Evolutionary conservation across 257 asterid genomes (phyloP).

Genomic region (Eucommia ulmoides): DNA sequence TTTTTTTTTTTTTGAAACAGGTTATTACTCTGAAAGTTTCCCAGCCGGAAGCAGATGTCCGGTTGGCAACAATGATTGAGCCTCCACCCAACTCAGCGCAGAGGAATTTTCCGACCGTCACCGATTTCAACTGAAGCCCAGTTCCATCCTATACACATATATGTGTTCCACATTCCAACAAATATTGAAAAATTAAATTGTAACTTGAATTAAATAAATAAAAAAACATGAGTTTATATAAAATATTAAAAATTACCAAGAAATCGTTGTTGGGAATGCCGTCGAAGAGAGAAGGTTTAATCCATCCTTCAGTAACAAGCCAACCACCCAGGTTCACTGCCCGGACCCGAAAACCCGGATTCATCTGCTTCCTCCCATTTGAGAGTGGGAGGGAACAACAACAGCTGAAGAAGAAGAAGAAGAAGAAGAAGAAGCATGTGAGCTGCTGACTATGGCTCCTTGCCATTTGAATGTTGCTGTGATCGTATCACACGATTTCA

Average conservation of each 20-base stretch:
- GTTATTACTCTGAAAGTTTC: constrained; percentile 49
- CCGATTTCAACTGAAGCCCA: constrained; percentile 46
- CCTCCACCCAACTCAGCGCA: constrained; percentile 80
- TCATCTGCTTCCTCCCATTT: constrained; percentile 19
- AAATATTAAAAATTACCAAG: too few species aligned
- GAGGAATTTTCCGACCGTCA: constrained; percentile 37
- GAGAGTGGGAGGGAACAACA: constrained; percentile 11
- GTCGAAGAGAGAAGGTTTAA: constrained; percentile 53
- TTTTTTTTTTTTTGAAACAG: too few species aligned
- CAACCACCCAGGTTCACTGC: constrained; percentile 74
- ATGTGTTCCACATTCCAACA: neutral
- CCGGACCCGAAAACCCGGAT: constrained; percentile 21
- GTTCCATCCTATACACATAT: constrained; percentile 67
- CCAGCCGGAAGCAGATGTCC: constrained; percentile 64
- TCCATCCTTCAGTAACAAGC: constrained; percentile 63
- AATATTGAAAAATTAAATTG: too few species aligned
- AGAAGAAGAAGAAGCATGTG: neutral
- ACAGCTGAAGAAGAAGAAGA: constrained; percentile 12
- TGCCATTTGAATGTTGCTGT: neutral
- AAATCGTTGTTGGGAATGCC: constrained; percentile 45
- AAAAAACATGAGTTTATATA: too few species aligned
- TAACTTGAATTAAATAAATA: too few species aligned
- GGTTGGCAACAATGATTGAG: constrained; percentile 42
- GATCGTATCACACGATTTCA: neutral
- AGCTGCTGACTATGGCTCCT: neutral